Base-by-base conservation (phyloP, 352 stramenopile genomes). In the Peronospora tabacina region DNA sequence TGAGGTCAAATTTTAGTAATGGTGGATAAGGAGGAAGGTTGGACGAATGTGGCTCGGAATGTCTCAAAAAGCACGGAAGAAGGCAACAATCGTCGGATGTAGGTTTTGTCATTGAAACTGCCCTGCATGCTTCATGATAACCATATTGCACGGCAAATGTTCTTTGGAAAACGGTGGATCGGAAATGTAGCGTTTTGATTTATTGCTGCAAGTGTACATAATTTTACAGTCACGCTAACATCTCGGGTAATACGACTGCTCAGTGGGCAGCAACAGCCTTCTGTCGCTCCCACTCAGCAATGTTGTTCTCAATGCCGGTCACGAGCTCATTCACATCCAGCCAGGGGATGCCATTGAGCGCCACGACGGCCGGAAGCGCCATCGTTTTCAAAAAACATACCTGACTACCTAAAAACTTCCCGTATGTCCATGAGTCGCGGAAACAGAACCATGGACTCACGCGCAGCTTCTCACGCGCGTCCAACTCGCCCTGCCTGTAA, bases 401-500 rank as follows among this genome's bases (percentile, higher is more conserved):
- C 48, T 88, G 77, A 41, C 50, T 72, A 20, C 53, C 33, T 16
- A 88, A 38, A 24, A 88, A 86, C 9, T 59, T 52, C n/a, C 67
- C 51, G 3, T 70, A 60, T 15, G 58, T 70, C 66, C 69, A 88
- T 49, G 62, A 55, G 32, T 81, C 59, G 10, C 74, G 72, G 36
- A 75, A 84, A 49, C 61, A 85, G 43, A 65, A 82, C 35, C 55
- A 62, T 2, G 76, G 76, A 28, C 70, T 79, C 34, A 77, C 66
- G 0, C 55, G 15, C 15, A 49, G 49, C 24, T 68, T 36, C 44
- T 76, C 57, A 19, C 61, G 72, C 19, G 58, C 48, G 44, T 90
- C 80, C 30, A 86, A 43, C 43, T 87, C 73, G 7, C 77, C 80
- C 50, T 91, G 77, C 28, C 69, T 56, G 45, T 83, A 88, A 42